Percentiles rank a stretch among this genome's conserved stretches.
Evolutionary conservation across 441 rosid species (phyloP).

Genomic region (Breynia disticha): DNA sequence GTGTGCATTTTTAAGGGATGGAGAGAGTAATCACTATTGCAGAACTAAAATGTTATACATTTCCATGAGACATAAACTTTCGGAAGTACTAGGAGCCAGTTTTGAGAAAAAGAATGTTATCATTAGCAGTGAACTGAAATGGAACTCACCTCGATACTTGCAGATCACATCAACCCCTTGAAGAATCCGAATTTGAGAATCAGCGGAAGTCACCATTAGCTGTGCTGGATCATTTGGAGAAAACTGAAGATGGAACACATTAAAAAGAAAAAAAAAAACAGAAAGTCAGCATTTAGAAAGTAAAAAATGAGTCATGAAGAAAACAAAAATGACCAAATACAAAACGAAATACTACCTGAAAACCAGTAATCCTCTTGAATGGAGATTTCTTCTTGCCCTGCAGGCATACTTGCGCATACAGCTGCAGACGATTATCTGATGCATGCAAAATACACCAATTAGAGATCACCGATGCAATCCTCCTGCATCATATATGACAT

Average conservation of each 20-base stretch:
- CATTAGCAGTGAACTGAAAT: too few species aligned
- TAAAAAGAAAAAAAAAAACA: constrained; percentile 5
- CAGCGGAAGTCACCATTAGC: constrained; percentile 83
- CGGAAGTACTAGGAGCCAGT: not conserved
- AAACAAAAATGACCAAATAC: constrained; percentile 7
- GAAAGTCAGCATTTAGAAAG: not conserved
- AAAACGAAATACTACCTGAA: constrained; percentile 42
- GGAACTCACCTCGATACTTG: constrained; percentile 35
- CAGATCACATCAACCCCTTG: constrained; percentile 58
- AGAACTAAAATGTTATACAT: too few species aligned
- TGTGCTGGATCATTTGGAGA: constrained; percentile 58
- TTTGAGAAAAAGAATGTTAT: too few species aligned
- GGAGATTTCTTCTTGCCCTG: constrained; percentile 64
- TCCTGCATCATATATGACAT: constrained; percentile 17
- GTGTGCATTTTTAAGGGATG: too few species aligned
- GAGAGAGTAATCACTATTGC: too few species aligned
- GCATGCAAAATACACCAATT: constrained; percentile 13
- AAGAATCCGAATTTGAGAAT: constrained; percentile 71
- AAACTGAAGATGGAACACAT: too few species aligned
- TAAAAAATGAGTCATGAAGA: not conserved
- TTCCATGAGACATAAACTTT: too few species aligned
- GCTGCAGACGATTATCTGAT: constrained; percentile 62
- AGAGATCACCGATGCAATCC: constrained; percentile 16
- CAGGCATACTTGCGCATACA: constrained; percentile 48
- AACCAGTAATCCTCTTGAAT: constrained; percentile 69